Evolutionary conservation across 352 stramenopile species (phyloP).

Genomic region (Phytophthora megakarya): DNA sequence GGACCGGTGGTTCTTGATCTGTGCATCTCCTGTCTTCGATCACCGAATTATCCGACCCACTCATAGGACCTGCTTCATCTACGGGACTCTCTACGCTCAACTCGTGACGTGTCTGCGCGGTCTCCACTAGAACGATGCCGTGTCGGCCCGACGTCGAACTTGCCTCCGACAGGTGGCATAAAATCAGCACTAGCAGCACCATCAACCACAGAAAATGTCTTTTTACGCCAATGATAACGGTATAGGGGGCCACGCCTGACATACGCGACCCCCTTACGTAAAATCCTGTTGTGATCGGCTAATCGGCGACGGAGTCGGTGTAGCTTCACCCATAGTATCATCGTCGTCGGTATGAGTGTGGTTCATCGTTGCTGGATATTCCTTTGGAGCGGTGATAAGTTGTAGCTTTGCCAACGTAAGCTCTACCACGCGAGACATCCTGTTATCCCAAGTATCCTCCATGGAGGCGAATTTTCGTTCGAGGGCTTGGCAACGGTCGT

Average conservation of each 20-base stretch:
- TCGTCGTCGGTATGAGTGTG: background rate
- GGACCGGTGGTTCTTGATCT: background rate
- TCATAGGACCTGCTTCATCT: background rate
- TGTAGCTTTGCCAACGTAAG: conserved; percentile 1
- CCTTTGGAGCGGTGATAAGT: background rate
- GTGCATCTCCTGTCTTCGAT: background rate
- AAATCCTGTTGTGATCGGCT: background rate
- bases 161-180: background rate
- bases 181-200: background rate
- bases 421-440: background rate
- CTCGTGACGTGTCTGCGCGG: background rate
- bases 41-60: background rate
- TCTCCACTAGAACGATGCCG: background rate
- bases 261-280: conserved; percentile 2
- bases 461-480: background rate
- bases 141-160: background rate
- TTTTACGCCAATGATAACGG: background rate
- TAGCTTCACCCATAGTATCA: background rate
- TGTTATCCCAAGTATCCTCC: background rate
- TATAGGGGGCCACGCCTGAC: conserved; percentile 1
- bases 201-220: background rate
- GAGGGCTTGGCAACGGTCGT: background rate
- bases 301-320: background rate
- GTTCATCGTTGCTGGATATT: too few relatives aligned
- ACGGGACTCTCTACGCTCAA: background rate